Conservation (phyloP, 257 asterid species). For the Haberlea rhodopensis region DNA sequence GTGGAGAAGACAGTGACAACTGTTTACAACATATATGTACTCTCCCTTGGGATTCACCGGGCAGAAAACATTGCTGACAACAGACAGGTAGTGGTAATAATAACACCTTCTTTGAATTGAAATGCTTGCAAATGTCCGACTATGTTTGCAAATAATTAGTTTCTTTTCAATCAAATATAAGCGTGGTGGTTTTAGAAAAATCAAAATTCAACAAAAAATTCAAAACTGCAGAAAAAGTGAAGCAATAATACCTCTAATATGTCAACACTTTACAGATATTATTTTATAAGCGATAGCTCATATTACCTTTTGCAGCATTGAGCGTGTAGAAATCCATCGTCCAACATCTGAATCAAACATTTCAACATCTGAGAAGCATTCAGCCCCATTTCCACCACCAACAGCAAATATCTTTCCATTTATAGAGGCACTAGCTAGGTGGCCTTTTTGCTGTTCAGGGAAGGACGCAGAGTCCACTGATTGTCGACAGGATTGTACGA, state of each 20-base stretch:
- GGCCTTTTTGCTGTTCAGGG: conserved; percentile 60
- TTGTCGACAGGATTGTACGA: conserved; percentile 56
- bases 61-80: not conserved
- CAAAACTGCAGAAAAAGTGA: conserved; percentile 8
- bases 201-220: conserved; percentile 3
- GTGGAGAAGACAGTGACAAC: conserved; percentile 2
- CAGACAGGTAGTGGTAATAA: not conserved
- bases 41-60: not conserved
- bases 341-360: conserved; percentile 74
- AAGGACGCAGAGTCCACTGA: conserved; percentile 59
- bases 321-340: conserved; percentile 72
- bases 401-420: conserved; percentile 66
- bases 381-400: conserved; percentile 80
- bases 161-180: not conserved
- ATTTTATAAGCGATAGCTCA: conserved; percentile 5
- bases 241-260: not conserved
- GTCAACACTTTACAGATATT: not conserved
- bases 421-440: conserved; percentile 68
- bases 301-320: conserved; percentile 74
- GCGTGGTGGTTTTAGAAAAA: not conserved
- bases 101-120: not conserved
- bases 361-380: conserved; percentile 65
- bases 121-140: not conserved
- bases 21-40: conserved; percentile 1
- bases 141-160: not conserved